These are phyloP conservation scores for Kodamaea sp. DNA, from an alignment of 1,139 yeast genomes.

Conservation along the genomic window DNA sequence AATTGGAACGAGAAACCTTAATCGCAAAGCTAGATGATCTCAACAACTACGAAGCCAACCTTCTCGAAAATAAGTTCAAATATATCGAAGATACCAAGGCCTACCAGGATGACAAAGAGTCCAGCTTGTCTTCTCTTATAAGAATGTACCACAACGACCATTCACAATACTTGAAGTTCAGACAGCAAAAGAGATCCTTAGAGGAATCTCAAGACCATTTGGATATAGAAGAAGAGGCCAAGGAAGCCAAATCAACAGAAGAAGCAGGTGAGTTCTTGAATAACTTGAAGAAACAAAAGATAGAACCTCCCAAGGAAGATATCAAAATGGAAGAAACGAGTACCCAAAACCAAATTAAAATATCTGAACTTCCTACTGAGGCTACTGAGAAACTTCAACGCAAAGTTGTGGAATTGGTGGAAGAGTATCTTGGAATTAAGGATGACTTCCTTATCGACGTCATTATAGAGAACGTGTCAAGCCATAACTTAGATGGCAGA, in stretches of 20 bases:
- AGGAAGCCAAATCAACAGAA: slow-evolving; percentile 13
- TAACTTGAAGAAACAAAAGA: slow-evolving; percentile 8
- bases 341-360: slow-evolving; percentile 3
- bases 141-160: slow-evolving; percentile 36
- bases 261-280: slow-evolving; percentile 21
- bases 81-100: slow-evolving; percentile 36
- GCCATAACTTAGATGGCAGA: slow-evolving; percentile 28
- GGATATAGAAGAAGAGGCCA: slow-evolving; percentile 29
- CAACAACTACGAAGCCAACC: slow-evolving; percentile 31
- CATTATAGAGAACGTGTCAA: slow-evolving; percentile 37
- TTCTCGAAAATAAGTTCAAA: slow-evolving; percentile 39
- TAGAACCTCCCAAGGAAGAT: slow-evolving; percentile 2
- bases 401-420: slow-evolving; percentile 44
- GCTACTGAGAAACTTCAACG: slow-evolving; percentile 21
- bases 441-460: slow-evolving; percentile 53
- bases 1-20: slow-evolving; percentile 20
- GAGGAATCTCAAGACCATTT: slow-evolving; percentile 39
- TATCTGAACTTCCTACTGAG: slow-evolving; percentile 18
- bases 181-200: slow-evolving; percentile 28
- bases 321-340: background rate
- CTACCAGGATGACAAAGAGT: slow-evolving; percentile 2
- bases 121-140: slow-evolving; percentile 6
- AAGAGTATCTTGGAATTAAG: slow-evolving; percentile 52
- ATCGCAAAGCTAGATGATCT: slow-evolving; percentile 20
- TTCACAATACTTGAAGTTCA: slow-evolving; percentile 37